Evolutionary conservation across 495 filamentous ascomycete species (phyloP), one percentile per base, ranked within the genome.

Genomic region (Talaromyces adpressus): DNA sequence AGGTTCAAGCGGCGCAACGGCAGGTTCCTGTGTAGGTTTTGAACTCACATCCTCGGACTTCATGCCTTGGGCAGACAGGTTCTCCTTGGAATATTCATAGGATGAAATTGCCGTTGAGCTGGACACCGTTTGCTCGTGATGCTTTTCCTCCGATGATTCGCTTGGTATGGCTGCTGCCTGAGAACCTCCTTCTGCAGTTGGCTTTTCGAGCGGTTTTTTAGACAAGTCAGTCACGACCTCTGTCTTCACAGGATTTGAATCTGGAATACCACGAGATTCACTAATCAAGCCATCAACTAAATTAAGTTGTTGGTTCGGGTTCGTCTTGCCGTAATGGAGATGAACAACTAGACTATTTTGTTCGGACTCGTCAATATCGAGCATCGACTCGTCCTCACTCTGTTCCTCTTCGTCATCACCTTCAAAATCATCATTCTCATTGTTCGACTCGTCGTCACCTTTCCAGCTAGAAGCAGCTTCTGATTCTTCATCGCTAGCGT

Each of bases 391-490:
- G 52, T 86, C 86, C 30, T 82, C 82, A 23, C 83, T 81, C 57
- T 79, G 67, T 57, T 80, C 75, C n/a, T 86, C 87, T 49, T 87
- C 87, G 57, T 87, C 80, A 57, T 87, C 87, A 49, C 84, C 85
- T 49, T 87, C 85, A 16, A 84, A 81, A 12, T 82, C 75, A 14
- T 82, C 75, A 18, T 76, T 76, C 29, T 85, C 82, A 54, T 87
- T 84, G n/a, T 89, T 87, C 6, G 88, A 84, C 25, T 86, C 87
- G 63, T 91, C 87, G 45, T 89, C 87, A n/a, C 85, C 89, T 62
- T 87, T 83, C 18, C 77, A 85, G 62, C 77, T 84, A 3, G 79
- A 79, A 16, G 72, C 70, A 4, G 78, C 81, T 57, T 88, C 85
- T 36, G 82, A 85, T 64, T 87, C 89, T 61, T 85, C 82, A 47